Base-by-base conservation (phyloP, 1,284 basidiomycete genomes). In the Thelephora terrestris region DNA sequence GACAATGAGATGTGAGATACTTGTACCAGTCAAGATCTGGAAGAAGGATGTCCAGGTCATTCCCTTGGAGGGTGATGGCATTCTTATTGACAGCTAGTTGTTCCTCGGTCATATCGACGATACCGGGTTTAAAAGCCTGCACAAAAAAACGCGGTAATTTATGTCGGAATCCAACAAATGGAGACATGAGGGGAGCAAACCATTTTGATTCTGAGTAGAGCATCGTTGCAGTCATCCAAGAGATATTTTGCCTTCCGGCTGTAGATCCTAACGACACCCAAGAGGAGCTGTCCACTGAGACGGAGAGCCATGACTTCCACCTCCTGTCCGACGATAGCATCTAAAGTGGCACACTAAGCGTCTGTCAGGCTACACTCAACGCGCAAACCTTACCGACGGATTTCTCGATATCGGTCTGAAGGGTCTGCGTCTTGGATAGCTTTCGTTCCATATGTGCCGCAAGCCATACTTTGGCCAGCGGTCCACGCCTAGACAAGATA, bases 401-500 rank as follows among this genome's bases (percentile, higher is more conserved):
- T 64, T 96, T 83, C 52, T 86, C 90, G 50, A 99, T 95, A 65
- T 95, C 91, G 0, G 94, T 93, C 61, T 93, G 88, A 2, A 97
- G 71, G 1, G 94, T 91, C 64, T 95, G 91, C 27, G 87, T 83
- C 68, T 99, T 99, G 61, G 90, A 93, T 58, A 99, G 81, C 72
- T 97, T 97, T 60, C 92, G 82, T 68, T 98, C 93, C 82, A 95
- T 94, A 73, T 98, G 95, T 1, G 96, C 95, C 21, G 95, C 95
- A 46, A 98, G 84, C 95, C 95, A 99, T 72, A 99, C 91, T 69
- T 88, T 91, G 39, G 91, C 94, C 34, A 99, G 75, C 7, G 94
- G 91, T 45, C 95, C 95, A 51, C 91, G 84, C 62, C 93, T 88
- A 47, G 91, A 90, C 54, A 96, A 76, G 65, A 96, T 90, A 43